A percentile compares a stretch with the other conserved stretches of the same genome.
Conservation (phyloP, 129 eudicot genomes). For the Helianthus tuberosus region DNA sequence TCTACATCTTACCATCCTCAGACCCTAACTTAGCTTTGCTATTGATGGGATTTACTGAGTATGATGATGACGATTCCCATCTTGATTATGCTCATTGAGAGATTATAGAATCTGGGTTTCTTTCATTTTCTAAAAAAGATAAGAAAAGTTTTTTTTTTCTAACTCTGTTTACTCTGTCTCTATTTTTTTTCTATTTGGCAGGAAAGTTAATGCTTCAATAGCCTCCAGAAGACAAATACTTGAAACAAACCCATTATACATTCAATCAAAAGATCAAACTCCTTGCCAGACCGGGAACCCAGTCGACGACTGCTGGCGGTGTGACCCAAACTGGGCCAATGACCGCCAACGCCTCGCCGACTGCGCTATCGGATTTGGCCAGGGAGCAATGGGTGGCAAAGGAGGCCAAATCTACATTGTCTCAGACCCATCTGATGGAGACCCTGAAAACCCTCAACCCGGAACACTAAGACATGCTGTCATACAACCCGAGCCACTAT, state of each 20-base stretch:
- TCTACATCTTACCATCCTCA: no score
- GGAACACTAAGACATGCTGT: slow-evolving; percentile 91
- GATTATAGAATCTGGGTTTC: slow-evolving; percentile 29
- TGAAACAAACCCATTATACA: slow-evolving; percentile 20
- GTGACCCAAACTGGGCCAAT: slow-evolving; percentile 84
- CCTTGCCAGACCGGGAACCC: slow-evolving; percentile 87
- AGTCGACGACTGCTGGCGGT: slow-evolving; percentile 93
- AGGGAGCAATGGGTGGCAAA: slow-evolving; percentile 82
- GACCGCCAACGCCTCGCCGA: slow-evolving; percentile 86
- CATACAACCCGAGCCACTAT: slow-evolving; percentile 77
- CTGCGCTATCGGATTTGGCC: slow-evolving; percentile 92
- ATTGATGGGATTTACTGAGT: no score
- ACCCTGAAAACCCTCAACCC: slow-evolving; percentile 69
- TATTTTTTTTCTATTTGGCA: slow-evolving; percentile 20
- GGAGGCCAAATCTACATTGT: slow-evolving; percentile 81
- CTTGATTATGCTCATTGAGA: slow-evolving; percentile 22
- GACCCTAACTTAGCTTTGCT: no score
- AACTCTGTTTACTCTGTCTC: slow-evolving; percentile 21
- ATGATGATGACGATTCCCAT: no score
- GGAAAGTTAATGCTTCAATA: slow-evolving; percentile 69
- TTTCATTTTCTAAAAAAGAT: slow-evolving; percentile 3
- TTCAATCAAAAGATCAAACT: slow-evolving; percentile 30
- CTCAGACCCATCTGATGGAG: slow-evolving; percentile 72
- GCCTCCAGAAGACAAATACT: slow-evolving; percentile 60
- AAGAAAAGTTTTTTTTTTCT: background rate